A percentile compares a stretch with the other conserved stretches of the same genome.
Conservation (phyloP, 768 basidiomycete genomes). For the Amanita fuliginea region DNA sequence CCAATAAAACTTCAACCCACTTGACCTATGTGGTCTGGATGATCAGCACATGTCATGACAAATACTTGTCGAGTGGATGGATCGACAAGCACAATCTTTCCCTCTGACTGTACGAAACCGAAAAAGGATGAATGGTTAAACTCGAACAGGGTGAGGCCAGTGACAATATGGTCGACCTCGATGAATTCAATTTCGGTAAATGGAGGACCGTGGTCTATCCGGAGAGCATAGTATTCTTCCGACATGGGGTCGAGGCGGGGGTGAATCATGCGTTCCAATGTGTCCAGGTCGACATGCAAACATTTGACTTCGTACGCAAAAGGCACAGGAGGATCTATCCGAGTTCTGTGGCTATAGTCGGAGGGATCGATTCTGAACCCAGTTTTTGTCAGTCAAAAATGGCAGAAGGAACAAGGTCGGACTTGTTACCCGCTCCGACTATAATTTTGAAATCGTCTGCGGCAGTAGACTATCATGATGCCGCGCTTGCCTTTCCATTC, state of each 20-base stretch:
- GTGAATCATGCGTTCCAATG: slow-evolving; percentile 33
- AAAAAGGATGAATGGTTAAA: slow-evolving; percentile 18
- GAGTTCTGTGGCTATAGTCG: slow-evolving; percentile 21
- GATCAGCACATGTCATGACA: slow-evolving; percentile 25
- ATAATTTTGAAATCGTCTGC: slow-evolving; percentile 23
- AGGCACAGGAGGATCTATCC: slow-evolving; percentile 31
- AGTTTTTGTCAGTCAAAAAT: background rate
- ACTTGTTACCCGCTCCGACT: slow-evolving; percentile 1
- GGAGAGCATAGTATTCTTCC: slow-evolving; percentile 17
- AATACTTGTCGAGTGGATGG: slow-evolving; percentile 6
- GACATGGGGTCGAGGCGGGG: slow-evolving; percentile 28
- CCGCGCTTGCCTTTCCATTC: slow-evolving; percentile 29
- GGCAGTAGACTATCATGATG: slow-evolving; percentile 45
- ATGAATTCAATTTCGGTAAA: slow-evolving; percentile 5
- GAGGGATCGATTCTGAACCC: slow-evolving; percentile 24
- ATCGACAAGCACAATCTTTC: slow-evolving; percentile 4
- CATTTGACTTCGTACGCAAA: slow-evolving; percentile 35
- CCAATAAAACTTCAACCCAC: too few relatives aligned
- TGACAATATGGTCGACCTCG: slow-evolving; percentile 4
- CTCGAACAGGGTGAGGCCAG: slow-evolving; percentile 26
- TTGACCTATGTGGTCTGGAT: slow-evolving; percentile 13
- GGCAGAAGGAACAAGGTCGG: background rate
- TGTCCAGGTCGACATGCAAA: slow-evolving; percentile 26
- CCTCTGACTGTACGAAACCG: slow-evolving; percentile 4
- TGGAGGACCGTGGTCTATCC: background rate